Percentiles rank a stretch among this genome's conserved stretches.
Evolutionary conservation across 73 alveolate species (phyloP).

Genomic region (Halteria grandinella): DNA sequence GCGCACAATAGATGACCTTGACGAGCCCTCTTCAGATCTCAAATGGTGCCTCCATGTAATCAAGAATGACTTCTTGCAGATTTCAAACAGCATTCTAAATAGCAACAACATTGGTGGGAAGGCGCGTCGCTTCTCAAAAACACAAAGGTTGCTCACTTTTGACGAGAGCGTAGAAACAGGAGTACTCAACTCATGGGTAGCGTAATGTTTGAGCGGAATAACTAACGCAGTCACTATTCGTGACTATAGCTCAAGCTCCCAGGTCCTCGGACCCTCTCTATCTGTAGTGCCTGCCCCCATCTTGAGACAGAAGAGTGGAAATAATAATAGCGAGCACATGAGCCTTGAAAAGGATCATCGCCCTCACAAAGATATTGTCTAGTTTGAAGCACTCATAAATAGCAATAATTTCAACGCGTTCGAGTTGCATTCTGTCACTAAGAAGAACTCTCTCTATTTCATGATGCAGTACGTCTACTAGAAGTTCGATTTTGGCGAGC

Average conservation of each 20-base stretch:
- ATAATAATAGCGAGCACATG: no score
- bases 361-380: neutral
- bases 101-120: constrained; percentile 3
- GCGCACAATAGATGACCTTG: neutral
- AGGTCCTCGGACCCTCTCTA: no score
- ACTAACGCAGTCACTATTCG: no score
- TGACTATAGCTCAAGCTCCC: no score
- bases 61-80: constrained; percentile 39
- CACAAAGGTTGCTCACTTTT: constrained; percentile 2
- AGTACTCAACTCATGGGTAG: constrained; percentile 24
- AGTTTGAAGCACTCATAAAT: constrained; percentile 6
- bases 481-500: constrained; percentile 8
- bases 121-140: constrained; percentile 46
- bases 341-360: no score
- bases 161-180: constrained; percentile 32
- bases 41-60: constrained; percentile 45
- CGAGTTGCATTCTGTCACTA: constrained; percentile 20
- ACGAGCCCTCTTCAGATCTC: constrained; percentile 8
- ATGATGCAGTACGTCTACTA: constrained; percentile 37
- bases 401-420: constrained; percentile 52
- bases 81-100: constrained; percentile 16
- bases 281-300: no score
- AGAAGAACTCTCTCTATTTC: constrained; percentile 44
- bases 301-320: no score
- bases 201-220: no score